phyloP scores from a whole-genome alignment of 805 yeast genomes.

The Cyberlindnera samutprakarnensis region DNA sequence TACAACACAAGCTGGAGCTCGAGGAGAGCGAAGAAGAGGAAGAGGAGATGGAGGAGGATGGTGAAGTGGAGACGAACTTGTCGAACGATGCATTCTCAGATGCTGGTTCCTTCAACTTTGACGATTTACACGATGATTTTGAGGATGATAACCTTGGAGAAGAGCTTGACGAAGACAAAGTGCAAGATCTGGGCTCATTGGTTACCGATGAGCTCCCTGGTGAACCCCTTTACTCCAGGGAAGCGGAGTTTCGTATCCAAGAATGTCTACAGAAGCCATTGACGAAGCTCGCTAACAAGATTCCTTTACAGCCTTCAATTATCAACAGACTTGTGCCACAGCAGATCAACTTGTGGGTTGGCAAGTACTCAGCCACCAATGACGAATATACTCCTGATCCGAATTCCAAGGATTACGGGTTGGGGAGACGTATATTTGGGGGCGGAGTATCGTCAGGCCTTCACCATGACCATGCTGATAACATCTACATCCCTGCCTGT shows the following conservation, averaged over 20 bases:
- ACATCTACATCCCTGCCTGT: slow-evolving; percentile 51
- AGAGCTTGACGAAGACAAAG: slow-evolving; percentile 17
- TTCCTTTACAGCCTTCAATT: slow-evolving; percentile 37
- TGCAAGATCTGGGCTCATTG: slow-evolving; percentile 12
- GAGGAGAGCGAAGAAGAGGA: slow-evolving; percentile 6
- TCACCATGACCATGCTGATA: slow-evolving; percentile 79
- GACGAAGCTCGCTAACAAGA: slow-evolving; percentile 29
- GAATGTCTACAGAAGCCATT: slow-evolving; percentile 60
- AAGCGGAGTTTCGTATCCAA: slow-evolving; percentile 33
- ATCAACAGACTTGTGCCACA: slow-evolving; percentile 46
- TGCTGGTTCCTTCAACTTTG: slow-evolving; percentile 34
- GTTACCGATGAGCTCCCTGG: slow-evolving; percentile 11
- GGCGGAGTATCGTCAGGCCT: slow-evolving; percentile 63
- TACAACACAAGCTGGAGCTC: slow-evolving; percentile 19
- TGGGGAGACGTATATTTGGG: slow-evolving; percentile 52
- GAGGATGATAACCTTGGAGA: slow-evolving; percentile 24
- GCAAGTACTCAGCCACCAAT: slow-evolving; percentile 24
- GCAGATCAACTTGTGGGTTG: slow-evolving; percentile 73
- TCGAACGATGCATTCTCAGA: slow-evolving; percentile 27
- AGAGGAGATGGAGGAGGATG: slow-evolving; percentile 13
- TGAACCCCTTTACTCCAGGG: slow-evolving; percentile 24
- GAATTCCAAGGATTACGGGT: slow-evolving; percentile 25
- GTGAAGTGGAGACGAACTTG: slow-evolving; percentile 8
- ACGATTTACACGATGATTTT: slow-evolving; percentile 42
- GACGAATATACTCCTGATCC: slow-evolving; percentile 13